Conservation (phyloP, 805 yeast species). For the Lipomyces sp. region DNA sequence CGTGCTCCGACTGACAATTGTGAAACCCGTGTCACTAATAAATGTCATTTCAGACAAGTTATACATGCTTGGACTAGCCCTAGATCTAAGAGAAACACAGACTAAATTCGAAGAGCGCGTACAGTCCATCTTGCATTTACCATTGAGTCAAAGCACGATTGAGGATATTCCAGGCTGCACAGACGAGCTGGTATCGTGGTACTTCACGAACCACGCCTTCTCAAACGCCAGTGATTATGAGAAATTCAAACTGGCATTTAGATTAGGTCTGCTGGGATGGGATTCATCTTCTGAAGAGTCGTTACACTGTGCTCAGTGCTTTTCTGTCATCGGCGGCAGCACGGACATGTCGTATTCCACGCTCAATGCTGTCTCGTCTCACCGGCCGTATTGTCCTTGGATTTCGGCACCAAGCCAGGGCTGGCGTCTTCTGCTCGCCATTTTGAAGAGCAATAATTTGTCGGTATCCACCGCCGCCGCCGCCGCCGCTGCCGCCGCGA, state of each 20-base stretch:
- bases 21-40: not conserved
- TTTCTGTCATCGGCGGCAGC: no score
- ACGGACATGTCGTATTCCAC: no score
- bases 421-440: constrained; percentile 17
- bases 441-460: constrained; percentile 1
- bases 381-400: constrained; percentile 31
- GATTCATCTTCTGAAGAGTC: not conserved
- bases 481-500: constrained; percentile 1
- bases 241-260: not conserved
- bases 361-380: constrained; percentile 12
- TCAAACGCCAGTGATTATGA: not conserved
- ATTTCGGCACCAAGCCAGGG: constrained; percentile 13
- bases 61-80: constrained; percentile 7
- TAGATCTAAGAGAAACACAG: not conserved
- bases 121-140: not conserved
- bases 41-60: not conserved
- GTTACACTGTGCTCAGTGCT: no score
- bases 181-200: no score
- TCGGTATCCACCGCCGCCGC: not conserved
- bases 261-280: constrained; percentile 1
- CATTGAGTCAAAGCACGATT: not conserved
- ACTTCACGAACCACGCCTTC: no score
- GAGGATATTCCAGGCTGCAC: no score
- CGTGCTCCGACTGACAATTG: not conserved
- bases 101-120: constrained; percentile 1